Percentiles rank a stretch among this genome's conserved stretches.
Conservation (phyloP, 306 rosid species). For the Quercus parvula region DNA sequence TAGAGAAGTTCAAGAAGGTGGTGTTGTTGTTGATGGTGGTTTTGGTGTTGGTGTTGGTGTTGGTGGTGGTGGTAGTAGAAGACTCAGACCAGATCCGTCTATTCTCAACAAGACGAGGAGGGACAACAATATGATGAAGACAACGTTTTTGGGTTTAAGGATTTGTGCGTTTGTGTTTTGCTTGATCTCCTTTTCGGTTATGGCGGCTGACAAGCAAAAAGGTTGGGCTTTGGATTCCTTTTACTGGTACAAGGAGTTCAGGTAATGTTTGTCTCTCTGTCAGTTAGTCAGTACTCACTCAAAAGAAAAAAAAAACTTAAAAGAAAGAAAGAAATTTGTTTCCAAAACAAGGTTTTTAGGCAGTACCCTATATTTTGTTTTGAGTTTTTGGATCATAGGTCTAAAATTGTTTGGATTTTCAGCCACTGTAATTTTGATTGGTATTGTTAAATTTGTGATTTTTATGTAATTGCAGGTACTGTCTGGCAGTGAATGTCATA, state of each 20-base stretch:
- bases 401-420: background rate
- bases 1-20: slow-evolving; percentile 22
- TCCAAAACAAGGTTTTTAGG: background rate
- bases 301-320: background rate
- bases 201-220: slow-evolving; percentile 51
- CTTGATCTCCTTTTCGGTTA: slow-evolving; percentile 53
- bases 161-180: slow-evolving; percentile 49
- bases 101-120: slow-evolving; percentile 28
- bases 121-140: slow-evolving; percentile 40
- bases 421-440: background rate
- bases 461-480: slow-evolving; percentile 45
- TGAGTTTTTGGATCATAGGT: background rate
- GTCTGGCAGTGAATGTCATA: slow-evolving; percentile 49
- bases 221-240: slow-evolving; percentile 78
- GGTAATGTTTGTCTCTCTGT: slow-evolving; percentile 30
- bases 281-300: background rate
- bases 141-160: slow-evolving; percentile 46
- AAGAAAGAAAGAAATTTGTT: background rate
- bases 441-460: background rate
- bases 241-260: slow-evolving; percentile 56
- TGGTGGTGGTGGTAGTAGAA: slow-evolving; percentile 27
- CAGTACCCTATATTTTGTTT: background rate
- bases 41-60: slow-evolving; percentile 3
- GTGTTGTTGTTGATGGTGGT: background rate
- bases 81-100: slow-evolving; percentile 43